Evolutionary conservation across 805 yeast species (phyloP).

Genomic region (Hanseniaspora taiwanica): DNA sequence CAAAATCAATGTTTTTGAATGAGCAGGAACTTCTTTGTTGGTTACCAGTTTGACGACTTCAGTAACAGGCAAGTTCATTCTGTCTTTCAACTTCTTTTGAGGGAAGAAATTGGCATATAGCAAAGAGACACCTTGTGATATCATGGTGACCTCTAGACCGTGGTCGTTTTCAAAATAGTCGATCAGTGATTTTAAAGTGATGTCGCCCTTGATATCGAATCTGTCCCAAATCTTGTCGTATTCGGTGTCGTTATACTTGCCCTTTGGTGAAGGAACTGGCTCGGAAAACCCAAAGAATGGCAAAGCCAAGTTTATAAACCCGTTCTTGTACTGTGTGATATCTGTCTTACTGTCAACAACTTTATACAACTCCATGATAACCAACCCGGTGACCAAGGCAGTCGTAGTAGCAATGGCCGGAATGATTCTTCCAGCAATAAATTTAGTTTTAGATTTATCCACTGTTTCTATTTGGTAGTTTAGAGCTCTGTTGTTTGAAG

Average conservation of each 20-base stretch:
- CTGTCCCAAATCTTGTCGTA: conserved; percentile 94
- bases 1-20: conserved; percentile 64
- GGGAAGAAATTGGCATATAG: conserved; percentile 91
- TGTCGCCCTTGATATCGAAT: conserved; percentile 66
- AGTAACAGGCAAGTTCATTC: conserved; percentile 53
- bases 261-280: conserved; percentile 78
- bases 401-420: conserved; percentile 99
- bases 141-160: conserved; percentile 80
- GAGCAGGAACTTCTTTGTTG: conserved; percentile 64
- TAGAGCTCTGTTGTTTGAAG: conserved; percentile 90
- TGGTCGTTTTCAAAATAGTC: conserved; percentile 68
- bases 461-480: conserved; percentile 83
- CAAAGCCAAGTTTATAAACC: conserved; percentile 80
- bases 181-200: conserved; percentile 60
- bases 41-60: conserved; percentile 73
- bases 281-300: conserved; percentile 97
- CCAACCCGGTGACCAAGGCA: conserved; percentile 92
- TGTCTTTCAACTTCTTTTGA: conserved; percentile 74
- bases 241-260: conserved; percentile 62
- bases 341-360: conserved; percentile 64
- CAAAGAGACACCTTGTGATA: conserved; percentile 80
- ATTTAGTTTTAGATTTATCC: conserved; percentile 81
- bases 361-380: conserved; percentile 82
- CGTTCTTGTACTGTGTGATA: conserved; percentile 82
- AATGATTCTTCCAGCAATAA: conserved; percentile 94